Evolutionary conservation across 257 asterid species (phyloP).

Genomic region (Rubia yunnanensis): DNA sequence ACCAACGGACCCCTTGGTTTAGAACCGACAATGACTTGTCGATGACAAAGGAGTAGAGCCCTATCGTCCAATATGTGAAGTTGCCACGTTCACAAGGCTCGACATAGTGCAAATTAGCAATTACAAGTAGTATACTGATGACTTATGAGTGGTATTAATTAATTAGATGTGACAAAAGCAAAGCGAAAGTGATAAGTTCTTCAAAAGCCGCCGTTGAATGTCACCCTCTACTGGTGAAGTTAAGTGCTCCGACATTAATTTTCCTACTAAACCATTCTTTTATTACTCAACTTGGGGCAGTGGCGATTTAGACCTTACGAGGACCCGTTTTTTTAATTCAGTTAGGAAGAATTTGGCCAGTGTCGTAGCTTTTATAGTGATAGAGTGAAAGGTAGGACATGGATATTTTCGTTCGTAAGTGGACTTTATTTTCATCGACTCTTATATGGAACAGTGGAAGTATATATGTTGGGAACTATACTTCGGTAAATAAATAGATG

Average conservation of each 20-base stretch:
- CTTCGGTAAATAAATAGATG: too few relatives aligned
- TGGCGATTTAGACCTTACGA: neutral
- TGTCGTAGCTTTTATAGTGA: neutral
- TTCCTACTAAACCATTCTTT: neutral
- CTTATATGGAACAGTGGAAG: too few relatives aligned
- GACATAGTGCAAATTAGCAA: neutral
- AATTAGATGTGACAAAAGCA: constrained; percentile 13
- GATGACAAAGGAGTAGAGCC: neutral
- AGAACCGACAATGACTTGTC: neutral
- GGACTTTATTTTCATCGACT: too few relatives aligned
- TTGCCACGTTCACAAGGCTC: neutral
- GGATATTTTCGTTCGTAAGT: too few relatives aligned
- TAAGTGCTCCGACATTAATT: too few relatives aligned
- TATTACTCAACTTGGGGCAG: neutral
- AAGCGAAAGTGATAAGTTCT: constrained; percentile 8
- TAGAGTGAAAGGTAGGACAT: neutral
- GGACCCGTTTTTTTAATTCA: neutral
- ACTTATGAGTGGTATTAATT: constrained; percentile 1
- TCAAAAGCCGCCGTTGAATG: constrained; percentile 8
- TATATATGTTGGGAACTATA: too few relatives aligned
- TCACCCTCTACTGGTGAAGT: constrained; percentile 4
- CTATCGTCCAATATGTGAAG: neutral
- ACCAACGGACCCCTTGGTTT: too few relatives aligned
- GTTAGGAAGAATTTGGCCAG: neutral
- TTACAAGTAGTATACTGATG: neutral